Percentiles rank a stretch among this genome's conserved stretches.
phyloP scores from a whole-genome alignment of 345 rosid species.

The Hevea brasiliensis region DNA sequence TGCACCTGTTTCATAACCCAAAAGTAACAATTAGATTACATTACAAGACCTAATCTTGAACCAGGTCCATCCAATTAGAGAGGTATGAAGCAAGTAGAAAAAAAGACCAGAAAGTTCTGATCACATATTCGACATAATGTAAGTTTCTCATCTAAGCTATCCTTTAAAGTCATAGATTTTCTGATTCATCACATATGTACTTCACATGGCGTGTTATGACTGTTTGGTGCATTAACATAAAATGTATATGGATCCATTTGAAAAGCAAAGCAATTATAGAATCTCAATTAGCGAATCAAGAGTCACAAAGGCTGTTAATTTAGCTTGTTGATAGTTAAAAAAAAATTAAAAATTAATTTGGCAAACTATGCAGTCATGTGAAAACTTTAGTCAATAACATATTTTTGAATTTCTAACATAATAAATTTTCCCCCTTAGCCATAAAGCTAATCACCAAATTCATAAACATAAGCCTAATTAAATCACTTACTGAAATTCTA shows the following conservation, averaged over 20 bases:
- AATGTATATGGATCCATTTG: no score
- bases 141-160: neutral
- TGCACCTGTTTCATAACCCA: conserved; percentile 61
- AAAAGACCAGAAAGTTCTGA: neutral
- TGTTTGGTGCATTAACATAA: no score
- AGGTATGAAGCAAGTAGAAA: neutral
- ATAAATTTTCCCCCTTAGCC: neutral
- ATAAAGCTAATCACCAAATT: neutral
- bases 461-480: neutral
- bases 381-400: neutral
- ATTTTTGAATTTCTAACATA: neutral
- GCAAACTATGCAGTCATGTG: neutral
- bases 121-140: neutral
- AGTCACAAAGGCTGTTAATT: neutral
- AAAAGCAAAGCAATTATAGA: neutral
- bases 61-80: conserved; percentile 10
- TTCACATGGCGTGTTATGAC: neutral
- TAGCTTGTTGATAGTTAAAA: no score
- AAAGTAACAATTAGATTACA: conserved; percentile 18
- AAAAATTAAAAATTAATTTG: neutral
- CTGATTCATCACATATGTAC: neutral
- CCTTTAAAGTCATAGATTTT: neutral
- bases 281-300: neutral
- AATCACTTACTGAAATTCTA: conserved; percentile 68
- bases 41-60: conserved; percentile 6